A percentile compares a stretch with the other conserved stretches of the same genome.
Conservation (phyloP, 2,329 filamentous ascomycete genomes). For the Trichoderma harzianum region DNA sequence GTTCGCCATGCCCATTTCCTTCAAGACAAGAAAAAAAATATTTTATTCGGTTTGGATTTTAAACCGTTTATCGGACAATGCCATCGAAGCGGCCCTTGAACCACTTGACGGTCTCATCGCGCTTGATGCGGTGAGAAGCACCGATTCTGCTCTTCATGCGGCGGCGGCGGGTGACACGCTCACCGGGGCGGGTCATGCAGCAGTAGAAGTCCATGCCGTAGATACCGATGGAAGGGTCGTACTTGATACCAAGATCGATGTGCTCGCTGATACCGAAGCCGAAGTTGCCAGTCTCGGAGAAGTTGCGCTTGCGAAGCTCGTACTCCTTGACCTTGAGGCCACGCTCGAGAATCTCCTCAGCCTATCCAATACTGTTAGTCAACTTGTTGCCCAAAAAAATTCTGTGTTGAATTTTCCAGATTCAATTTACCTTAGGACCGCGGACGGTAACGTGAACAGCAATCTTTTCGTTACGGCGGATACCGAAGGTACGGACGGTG, state of each 20-base stretch:
- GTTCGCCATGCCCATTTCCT: constrained; percentile 41
- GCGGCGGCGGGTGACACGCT: constrained; percentile 94
- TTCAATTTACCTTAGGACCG: constrained; percentile 65
- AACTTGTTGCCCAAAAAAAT: neutral
- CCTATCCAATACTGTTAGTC: constrained; percentile 42
- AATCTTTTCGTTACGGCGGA: constrained; percentile 99
- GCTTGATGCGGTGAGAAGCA: constrained; percentile 86
- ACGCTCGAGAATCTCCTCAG: constrained; percentile 99
- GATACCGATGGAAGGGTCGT: constrained; percentile 96
- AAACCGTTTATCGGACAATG: constrained; percentile 83
- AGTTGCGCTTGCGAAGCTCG: constrained; percentile 99
- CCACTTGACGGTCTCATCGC: constrained; percentile 96
- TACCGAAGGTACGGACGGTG: constrained; percentile 99
- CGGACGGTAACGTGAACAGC: constrained; percentile 98
- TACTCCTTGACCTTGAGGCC: constrained; percentile 99
- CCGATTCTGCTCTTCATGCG: constrained; percentile 85
- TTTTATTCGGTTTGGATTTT: constrained; percentile 17
- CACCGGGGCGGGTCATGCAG: constrained; percentile 99
- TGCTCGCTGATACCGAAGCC: constrained; percentile 99
- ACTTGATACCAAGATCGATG: constrained; percentile 99
- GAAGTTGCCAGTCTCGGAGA: constrained; percentile 99
- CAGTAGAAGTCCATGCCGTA: constrained; percentile 99
- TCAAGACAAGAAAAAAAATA: constrained; percentile 34
- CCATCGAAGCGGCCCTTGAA: constrained; percentile 89
- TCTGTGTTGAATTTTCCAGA: neutral